Evolutionary conservation across 2,329 filamentous ascomycete species (phyloP), one percentile per base, ranked within the genome.

Genomic region (Fusarium falciforme): DNA sequence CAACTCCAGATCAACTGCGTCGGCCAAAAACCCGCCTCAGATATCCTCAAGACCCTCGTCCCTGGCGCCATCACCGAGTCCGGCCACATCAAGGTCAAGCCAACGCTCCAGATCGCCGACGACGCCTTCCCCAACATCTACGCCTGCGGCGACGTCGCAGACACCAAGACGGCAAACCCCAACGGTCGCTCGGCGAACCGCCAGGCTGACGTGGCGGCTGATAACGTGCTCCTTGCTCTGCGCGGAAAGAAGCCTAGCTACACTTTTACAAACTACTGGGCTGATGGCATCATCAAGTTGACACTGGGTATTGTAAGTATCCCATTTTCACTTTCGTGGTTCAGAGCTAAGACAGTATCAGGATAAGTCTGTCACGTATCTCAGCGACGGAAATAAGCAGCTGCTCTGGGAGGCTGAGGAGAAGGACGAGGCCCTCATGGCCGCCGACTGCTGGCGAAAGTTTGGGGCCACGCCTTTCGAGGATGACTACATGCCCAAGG

Each of bases 101-200:
- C 86, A 0, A 90, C 87, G 0, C 82, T 93, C 35, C 90, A 92
- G 70, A 82, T 93, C 16, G 76, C 80, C 9, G 87, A 89, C 72
- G 80, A 84, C 2, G 67, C 71, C 0, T 82, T 87, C 10, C 83
- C 85, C 2, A 86, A 90, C 68, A 83, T 93, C 3, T 93, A 90
- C 74, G 88, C 88, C 1, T 87, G 89, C n/a, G 91, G 91, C 20
- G 91, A 93, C 71, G 89, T 93, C 6, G 87, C 89, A 5, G 87
- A 89, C 29, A 86, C 85, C 1, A 69, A 79, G 12, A 84, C 85
- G 1, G 83, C 83, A 0, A 80, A 82, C 38, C 87, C 87, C 7
- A 91, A 91, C 76, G 89, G 87, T 0, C 84, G 90, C 11, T 86
- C 89, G 0, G 89, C 88, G 0, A 83, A 84, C 52, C 82, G 84